Conservation (phyloP, 352 stramenopile genomes). For the Pythium apleroticum region DNA sequence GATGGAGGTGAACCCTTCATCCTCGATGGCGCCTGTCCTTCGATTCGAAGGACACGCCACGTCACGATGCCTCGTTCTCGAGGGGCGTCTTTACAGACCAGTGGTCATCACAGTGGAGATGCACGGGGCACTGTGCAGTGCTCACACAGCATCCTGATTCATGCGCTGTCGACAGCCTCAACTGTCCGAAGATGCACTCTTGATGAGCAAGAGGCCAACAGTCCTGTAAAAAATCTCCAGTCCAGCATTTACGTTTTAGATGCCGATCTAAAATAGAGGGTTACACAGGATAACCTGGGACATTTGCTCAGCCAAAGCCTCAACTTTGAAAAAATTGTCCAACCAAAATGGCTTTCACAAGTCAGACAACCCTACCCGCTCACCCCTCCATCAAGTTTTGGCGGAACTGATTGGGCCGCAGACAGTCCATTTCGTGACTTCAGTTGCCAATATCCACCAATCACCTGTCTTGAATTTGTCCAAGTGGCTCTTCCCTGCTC, state of each 20-base stretch:
- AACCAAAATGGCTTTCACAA: neutral
- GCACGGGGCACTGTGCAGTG: too few species aligned
- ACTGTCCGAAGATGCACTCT: too few species aligned
- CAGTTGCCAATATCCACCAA: constrained; percentile 7
- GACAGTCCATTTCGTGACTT: constrained; percentile 15
- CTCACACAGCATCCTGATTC: neutral
- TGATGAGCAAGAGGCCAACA: too few species aligned
- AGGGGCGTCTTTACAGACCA: neutral
- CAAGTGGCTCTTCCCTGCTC: constrained; percentile 8
- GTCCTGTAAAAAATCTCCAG: neutral
- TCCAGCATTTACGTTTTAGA: neutral
- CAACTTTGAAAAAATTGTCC: neutral
- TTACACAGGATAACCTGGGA: too few species aligned
- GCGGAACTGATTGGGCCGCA: neutral
- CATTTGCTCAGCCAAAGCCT: neutral
- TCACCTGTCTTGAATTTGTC: neutral
- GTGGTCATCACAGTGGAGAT: neutral
- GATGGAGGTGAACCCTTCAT: too few species aligned
- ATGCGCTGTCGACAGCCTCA: neutral
- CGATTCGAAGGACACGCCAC: neutral
- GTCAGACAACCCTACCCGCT: constrained; percentile 2
- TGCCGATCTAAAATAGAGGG: too few species aligned
- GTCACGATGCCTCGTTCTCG: neutral
- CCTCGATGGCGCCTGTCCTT: neutral
- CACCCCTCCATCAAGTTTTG: constrained; percentile 10